These are phyloP conservation scores for Rickenella mellea DNA, from an alignment of 768 basidiomycete species.

Conservation along the genomic window DNA sequence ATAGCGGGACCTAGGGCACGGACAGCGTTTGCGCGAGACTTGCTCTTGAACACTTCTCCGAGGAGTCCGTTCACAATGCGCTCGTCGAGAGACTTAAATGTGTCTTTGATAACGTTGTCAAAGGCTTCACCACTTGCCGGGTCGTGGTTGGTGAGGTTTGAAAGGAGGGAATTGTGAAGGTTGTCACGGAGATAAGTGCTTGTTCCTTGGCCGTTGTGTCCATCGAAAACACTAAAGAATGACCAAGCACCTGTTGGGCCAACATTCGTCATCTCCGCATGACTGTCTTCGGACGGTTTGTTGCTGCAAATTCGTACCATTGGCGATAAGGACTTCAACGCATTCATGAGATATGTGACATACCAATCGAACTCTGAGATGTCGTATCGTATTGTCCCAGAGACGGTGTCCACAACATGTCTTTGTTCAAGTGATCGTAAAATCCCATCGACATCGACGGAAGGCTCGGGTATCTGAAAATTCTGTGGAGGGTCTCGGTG, in stretches of 20 bases:
- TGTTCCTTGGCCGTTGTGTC: constrained; percentile 23
- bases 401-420: not conserved
- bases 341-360: not conserved
- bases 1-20: constrained; percentile 23
- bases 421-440: constrained; percentile 7
- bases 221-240: constrained; percentile 24
- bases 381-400: constrained; percentile 15
- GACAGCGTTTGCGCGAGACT: constrained; percentile 18
- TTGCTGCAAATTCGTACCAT: constrained; percentile 11
- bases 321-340: not conserved
- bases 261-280: constrained; percentile 12
- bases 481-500: too few relatives aligned
- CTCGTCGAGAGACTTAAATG: constrained; percentile 31
- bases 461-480: too few relatives aligned
- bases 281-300: constrained; percentile 17
- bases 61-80: constrained; percentile 25
- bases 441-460: too few relatives aligned
- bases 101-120: constrained; percentile 24
- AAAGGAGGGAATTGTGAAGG: constrained; percentile 17
- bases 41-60: constrained; percentile 16
- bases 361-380: constrained; percentile 14
- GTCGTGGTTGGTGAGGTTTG: constrained; percentile 15
- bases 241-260: constrained; percentile 21
- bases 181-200: constrained; percentile 22
- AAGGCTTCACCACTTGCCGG: constrained; percentile 18